Evolutionary conservation across 208 protist genomes (phyloP), one percentile per base, ranked within the genome.

Genomic region (Trypanosoma mega): DNA sequence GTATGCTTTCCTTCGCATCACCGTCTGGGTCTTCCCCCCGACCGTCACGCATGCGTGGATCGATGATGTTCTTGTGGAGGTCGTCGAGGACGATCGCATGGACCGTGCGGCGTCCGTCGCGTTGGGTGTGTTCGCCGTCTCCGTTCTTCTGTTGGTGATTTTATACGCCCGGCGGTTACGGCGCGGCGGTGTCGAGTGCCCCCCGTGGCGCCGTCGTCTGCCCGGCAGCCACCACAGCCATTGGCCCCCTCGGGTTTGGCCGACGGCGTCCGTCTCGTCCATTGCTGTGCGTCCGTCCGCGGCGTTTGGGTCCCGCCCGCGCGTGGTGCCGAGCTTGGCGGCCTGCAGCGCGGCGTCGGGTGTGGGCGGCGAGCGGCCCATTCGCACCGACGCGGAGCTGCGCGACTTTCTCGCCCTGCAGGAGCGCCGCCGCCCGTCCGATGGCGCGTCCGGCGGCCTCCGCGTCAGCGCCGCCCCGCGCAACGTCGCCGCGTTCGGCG

Each of bases 31-130:
- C 11, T 53, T 80, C 57, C 78, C 81, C 0, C 60, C 34, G 45
- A 54, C 70, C 18, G 50, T 76, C 0, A 65, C 48, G 23, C 74
- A 80, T 27, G 72, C 78, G 9, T 86, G 78, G 77, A 83, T 92
- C 49, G 85, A 92, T 31, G 68, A 57, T 20, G 85, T 92, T n/a
- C 57, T 86, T 39, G 79, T 92, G 6, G 81, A 89, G 68, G 85
- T 89, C 41, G 47, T 92, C n/a, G 72, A 77, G 44, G 80, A 83
- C 36, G 64, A 58, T 46, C 63, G 56, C 58, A 18, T 72, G 20
- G 68, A 72, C 1, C 23, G 26, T 20, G 50, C 58, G 0, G 57
- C 64, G 30, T 34, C 2, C 24, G 39, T 74, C 3, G 29, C 62
- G 9, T 63, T 61, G 16, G 66, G 52, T 11, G 50, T 69, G 2